Percentiles rank a stretch among this genome's conserved stretches.
Evolutionary conservation across 345 rosid species (phyloP).

Genomic region (Xanthoceras sorbifolium): DNA sequence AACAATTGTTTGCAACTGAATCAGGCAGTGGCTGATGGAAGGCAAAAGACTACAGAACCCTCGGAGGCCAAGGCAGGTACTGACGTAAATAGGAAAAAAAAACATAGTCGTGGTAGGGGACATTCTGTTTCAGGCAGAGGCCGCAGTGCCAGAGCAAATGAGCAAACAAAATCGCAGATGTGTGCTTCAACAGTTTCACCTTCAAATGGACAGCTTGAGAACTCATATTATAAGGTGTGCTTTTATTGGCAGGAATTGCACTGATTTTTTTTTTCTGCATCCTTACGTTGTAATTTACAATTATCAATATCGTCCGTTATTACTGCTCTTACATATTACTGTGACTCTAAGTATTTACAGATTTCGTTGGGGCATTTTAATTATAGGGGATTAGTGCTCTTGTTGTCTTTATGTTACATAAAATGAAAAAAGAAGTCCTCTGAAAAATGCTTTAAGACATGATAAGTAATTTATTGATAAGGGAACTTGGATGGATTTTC

Average conservation of each 20-base stretch:
- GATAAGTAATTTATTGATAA: background rate
- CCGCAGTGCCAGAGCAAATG: conserved; percentile 79
- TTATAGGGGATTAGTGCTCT: background rate
- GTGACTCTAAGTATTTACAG: background rate
- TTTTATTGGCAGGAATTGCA: conserved; percentile 16
- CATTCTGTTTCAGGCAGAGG: conserved; percentile 71
- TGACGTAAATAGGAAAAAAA: conserved; percentile 73
- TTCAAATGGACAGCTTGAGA: conserved; percentile 71
- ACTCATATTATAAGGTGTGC: conserved; percentile 61
- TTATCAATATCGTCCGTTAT: background rate
- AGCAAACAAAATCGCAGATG: conserved; percentile 54
- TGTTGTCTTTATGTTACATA: background rate
- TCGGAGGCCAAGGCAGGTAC: conserved; percentile 50
- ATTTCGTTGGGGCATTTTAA: background rate
- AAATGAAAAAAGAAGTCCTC: background rate
- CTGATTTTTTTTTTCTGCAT: background rate
- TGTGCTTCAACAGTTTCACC: conserved; percentile 47
- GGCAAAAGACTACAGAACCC: conserved; percentile 56
- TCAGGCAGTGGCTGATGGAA: conserved; percentile 62
- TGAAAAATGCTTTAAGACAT: background rate
- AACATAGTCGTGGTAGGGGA: conserved; percentile 84
- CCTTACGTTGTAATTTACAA: background rate
- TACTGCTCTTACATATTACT: background rate
- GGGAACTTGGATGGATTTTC: background rate
- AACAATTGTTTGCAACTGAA: conserved; percentile 26